phyloP scores from a whole-genome alignment of 169 alveolate genomes.

The Cryptosporidium parvum region DNA sequence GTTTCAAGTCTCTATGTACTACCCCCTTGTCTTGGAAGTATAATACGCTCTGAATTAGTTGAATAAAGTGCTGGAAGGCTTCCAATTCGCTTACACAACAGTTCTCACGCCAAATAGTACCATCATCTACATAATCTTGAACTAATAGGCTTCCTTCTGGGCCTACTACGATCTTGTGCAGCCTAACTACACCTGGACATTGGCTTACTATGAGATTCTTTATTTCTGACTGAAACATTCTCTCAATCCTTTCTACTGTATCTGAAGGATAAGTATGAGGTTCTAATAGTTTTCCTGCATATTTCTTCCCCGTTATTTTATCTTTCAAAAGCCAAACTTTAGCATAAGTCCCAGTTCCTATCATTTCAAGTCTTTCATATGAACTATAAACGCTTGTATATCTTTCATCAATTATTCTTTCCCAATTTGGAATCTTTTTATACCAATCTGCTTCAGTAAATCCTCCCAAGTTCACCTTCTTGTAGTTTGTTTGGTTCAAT shows the following conservation, averaged over 20 bases:
- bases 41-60: conserved; percentile 84
- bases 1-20: conserved; percentile 85
- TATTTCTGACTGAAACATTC: conserved; percentile 85
- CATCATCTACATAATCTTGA: conserved; percentile 86
- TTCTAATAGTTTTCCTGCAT: conserved; percentile 85
- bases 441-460: conserved; percentile 60
- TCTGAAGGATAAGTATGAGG: conserved; percentile 84
- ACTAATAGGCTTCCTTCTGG: conserved; percentile 84
- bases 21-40: conserved; percentile 83
- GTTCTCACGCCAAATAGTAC: conserved; percentile 85
- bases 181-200: conserved; percentile 86
- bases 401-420: conserved; percentile 57
- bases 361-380: conserved; percentile 63
- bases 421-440: conserved; percentile 63
- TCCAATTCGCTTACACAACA: conserved; percentile 81
- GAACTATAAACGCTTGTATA: conserved; percentile 57
- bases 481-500: not conserved
- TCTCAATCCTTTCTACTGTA: conserved; percentile 82
- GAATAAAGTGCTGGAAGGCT: conserved; percentile 84
- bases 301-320: conserved; percentile 80
- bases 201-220: conserved; percentile 83
- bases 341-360: conserved; percentile 87
- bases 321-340: conserved; percentile 84
- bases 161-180: conserved; percentile 85
- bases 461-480: conserved; percentile 38